Base-by-base conservation (phyloP, 352 stramenopile species). In the Globisporangium cystogenes region DNA sequence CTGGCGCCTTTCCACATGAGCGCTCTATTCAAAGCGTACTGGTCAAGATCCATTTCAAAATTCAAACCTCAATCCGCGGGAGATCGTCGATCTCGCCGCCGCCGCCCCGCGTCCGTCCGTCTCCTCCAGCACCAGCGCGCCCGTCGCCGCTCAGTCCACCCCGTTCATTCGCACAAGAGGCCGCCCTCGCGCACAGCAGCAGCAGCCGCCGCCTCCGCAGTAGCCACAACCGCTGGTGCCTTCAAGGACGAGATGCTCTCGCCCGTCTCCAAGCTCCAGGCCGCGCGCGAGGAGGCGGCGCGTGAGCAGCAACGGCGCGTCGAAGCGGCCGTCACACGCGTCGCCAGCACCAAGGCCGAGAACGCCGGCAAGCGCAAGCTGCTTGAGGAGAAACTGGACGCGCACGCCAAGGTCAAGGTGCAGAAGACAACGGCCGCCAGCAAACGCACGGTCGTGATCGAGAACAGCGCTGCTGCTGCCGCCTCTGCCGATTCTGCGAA, bases 221-320 rank as follows among this genome's bases (percentile, higher is more conserved):
- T 47, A 15, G 31, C 64, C 52, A 39, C 48, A 35, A 60, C 64
- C 52, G 37, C 51, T 39, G 60, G 64, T 52, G 62, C 31, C 37
- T 76, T 82, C 46, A 73, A 59, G 37, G 72, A 82, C 11, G 67
- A 75, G 26, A 64, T 73, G 59, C 69, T 82, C 47, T 87, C 72
- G 59, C 72, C 72, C 26, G 64, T 89, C 36, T 89, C 82, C n/a
- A 90, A 93, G 60, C 72, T 90, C 50, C 76, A 90, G 49, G 66
- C 71, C 14, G 76, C 76, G 52, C 79, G 76, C 46, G 65, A 85
- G 50, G 71, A 69, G 18, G 72, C 81, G 2, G 68, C 72, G 8
- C 50, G 73, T n/a, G 75, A 89, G 57, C 82, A 90, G 70, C 67
- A 85, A 61, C 72, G 77, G 46, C 82, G 82, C 62, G 72, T 93